A percentile compares a stretch with the other conserved stretches of the same genome.
Evolutionary conservation across 441 rosid genomes (phyloP).

Genomic region (Erysimum pusillum): DNA sequence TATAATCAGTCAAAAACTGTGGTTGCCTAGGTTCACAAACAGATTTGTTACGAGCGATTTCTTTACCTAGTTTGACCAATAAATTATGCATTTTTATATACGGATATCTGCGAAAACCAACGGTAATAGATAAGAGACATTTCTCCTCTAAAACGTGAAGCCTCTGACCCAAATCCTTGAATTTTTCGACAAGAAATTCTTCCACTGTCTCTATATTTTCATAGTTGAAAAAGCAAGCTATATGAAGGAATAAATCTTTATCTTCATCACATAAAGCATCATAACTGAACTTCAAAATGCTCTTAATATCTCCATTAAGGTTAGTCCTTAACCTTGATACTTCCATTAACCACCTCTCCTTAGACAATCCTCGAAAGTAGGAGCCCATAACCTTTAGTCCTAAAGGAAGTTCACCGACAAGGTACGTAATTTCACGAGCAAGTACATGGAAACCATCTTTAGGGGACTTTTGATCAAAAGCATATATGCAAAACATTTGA

Average conservation of each 20-base stretch:
- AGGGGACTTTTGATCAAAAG: background rate
- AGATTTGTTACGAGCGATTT: background rate
- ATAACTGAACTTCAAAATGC: constrained; percentile 1
- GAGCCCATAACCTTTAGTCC: background rate
- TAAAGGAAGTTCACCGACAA: background rate
- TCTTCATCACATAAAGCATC: background rate
- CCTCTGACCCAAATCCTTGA: background rate
- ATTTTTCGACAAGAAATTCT: background rate
- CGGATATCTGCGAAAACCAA: background rate
- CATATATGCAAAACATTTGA: background rate
- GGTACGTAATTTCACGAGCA: background rate
- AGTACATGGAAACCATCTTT: background rate
- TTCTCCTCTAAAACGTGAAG: background rate
- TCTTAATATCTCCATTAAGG: background rate
- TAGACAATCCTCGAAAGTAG: background rate
- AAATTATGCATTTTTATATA: background rate
- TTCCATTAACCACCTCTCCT: background rate
- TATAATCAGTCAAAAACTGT: background rate
- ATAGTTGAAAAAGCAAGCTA: background rate
- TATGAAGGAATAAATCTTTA: background rate
- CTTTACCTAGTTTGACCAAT: background rate
- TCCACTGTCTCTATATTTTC: fast-evolving
- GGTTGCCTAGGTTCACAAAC: background rate
- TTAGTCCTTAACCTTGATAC: background rate
- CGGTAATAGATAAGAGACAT: background rate